Percentiles rank a stretch among this genome's conserved stretches.
Evolutionary conservation across 768 basidiomycete genomes (phyloP).

Genomic region (Boletus pseudopeckii): DNA sequence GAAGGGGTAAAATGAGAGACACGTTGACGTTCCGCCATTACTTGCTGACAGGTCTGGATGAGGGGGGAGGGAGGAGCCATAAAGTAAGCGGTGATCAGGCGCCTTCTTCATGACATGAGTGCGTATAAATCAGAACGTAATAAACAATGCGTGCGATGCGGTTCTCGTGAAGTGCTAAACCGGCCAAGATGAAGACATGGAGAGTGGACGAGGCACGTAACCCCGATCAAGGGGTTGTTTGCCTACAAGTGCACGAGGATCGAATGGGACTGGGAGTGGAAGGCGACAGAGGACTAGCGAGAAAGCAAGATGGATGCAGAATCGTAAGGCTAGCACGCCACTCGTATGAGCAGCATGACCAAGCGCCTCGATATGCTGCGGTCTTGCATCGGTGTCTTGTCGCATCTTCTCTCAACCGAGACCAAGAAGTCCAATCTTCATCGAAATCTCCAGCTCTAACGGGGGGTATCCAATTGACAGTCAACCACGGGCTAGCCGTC

Average conservation of each 20-base stretch:
- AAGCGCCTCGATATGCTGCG: constrained; percentile 49
- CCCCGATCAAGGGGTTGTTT: constrained; percentile 81
- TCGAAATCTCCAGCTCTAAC: constrained; percentile 33
- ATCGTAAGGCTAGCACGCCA: constrained; percentile 52
- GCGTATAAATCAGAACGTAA: constrained; percentile 42
- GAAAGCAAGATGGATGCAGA: constrained; percentile 46
- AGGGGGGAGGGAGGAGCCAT: constrained; percentile 12
- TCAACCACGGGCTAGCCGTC: constrained; percentile 43
- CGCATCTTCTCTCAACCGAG: constrained; percentile 48
- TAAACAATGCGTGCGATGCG: constrained; percentile 37
- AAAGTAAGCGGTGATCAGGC: constrained; percentile 47
- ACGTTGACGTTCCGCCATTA: constrained; percentile 26
- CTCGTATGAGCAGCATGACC: constrained; percentile 47
- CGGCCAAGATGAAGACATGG: constrained; percentile 15
- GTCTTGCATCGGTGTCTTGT: constrained; percentile 74
- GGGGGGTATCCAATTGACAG: constrained; percentile 11
- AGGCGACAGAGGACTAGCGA: constrained; percentile 37
- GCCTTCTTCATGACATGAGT: constrained; percentile 30
- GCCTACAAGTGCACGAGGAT: constrained; percentile 58
- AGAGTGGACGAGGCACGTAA: constrained; percentile 62
- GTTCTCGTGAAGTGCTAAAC: constrained; percentile 25
- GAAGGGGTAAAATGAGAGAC: constrained; percentile 21
- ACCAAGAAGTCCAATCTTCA: constrained; percentile 53
- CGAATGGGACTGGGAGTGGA: constrained; percentile 48
- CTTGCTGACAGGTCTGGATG: constrained; percentile 18